Percentiles rank a stretch among this genome's conserved stretches.
Conservation (phyloP, 2,329 filamentous ascomycete species). For the Xylariaceae sp. region DNA sequence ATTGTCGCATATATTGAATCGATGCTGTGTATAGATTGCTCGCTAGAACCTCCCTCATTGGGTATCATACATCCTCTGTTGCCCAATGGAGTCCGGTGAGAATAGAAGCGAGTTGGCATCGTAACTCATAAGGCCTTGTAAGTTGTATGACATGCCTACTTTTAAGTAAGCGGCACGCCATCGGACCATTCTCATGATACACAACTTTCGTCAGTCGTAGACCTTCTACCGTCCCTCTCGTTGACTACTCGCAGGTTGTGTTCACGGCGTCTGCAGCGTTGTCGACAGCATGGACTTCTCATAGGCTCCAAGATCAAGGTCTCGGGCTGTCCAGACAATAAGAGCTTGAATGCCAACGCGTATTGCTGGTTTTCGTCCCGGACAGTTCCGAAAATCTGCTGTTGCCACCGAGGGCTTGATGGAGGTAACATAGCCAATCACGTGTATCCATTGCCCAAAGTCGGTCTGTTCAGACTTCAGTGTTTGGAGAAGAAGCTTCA, state of each 20-base stretch:
- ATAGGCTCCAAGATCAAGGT: conserved; percentile 19
- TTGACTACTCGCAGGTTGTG: conserved; percentile 3
- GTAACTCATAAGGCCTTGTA: background rate
- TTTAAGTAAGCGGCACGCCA: background rate
- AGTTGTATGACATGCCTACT: background rate
- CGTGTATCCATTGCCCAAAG: conserved; percentile 81
- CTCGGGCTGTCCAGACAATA: conserved; percentile 17
- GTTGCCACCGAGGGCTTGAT: conserved; percentile 1
- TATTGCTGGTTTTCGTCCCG: conserved; percentile 12
- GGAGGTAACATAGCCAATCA: conserved; percentile 69
- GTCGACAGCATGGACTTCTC: conserved; percentile 16
- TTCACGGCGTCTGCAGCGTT: conserved; percentile 1
- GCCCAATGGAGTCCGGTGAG: background rate
- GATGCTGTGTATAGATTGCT: too few species aligned
- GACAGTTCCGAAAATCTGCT: background rate
- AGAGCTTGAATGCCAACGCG: conserved; percentile 50
- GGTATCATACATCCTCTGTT: conserved; percentile 2
- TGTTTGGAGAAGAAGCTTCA: conserved; percentile 63
- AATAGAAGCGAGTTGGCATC: background rate
- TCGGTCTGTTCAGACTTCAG: conserved; percentile 59
- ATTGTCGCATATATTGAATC: too few species aligned
- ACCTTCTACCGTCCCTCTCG: background rate
- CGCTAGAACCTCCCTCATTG: background rate
- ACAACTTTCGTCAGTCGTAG: conserved; percentile 5
- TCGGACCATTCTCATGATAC: conserved; percentile 5